Evolutionary conservation across 768 basidiomycete species (phyloP), one percentile per base, ranked within the genome.

Genomic region (Pisolithus tinctorius): DNA sequence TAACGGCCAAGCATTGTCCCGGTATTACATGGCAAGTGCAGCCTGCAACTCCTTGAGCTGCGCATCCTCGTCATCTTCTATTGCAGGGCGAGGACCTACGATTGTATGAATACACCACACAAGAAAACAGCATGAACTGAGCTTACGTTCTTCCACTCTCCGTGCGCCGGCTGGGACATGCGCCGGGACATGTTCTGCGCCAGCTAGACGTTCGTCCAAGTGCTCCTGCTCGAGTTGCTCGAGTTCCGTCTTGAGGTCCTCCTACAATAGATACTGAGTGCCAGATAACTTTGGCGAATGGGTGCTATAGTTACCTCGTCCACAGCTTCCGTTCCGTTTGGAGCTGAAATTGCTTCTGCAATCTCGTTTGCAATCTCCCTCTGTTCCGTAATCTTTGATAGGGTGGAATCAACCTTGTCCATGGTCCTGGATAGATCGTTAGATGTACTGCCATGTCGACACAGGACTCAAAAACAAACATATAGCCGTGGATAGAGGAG

Each of bases 341-440:
- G 87, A 61, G 80, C 82, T 42, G 91, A 86, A 61, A 98, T 90
- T 48, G 86, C 81, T 11, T 90, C 87, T 48, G 87, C 86, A 56
- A 98, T 88, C 74, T 99, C 96, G 63, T 86, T 86, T 48, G 93
- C 92, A 56, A 95, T 75, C 48, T 92, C 90, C 64, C 90, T 84
- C 71, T 97, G 93, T 60, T 95, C 93, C 44, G 84, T 79, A 58
- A 98, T 88, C 47, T 77, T 74, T 53, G 83, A 76, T 89, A 99
- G 97, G 25, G 86, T 89, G 27, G 79, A 71, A 60, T 97, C 96
- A 51, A 98, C 94, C 68, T 89, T 89, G 59, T 86, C 84, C 58
- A 94, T 79, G 48, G 80, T 83, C 68, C 90, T 96, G 62, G 27
- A 55, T 14, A 1, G 23, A 48, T 23, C 42, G 44, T 62, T 49